Evolutionary conservation across 1,139 yeast species (phyloP), one percentile per base, ranked within the genome.

Genomic region (Candida sp.): DNA sequence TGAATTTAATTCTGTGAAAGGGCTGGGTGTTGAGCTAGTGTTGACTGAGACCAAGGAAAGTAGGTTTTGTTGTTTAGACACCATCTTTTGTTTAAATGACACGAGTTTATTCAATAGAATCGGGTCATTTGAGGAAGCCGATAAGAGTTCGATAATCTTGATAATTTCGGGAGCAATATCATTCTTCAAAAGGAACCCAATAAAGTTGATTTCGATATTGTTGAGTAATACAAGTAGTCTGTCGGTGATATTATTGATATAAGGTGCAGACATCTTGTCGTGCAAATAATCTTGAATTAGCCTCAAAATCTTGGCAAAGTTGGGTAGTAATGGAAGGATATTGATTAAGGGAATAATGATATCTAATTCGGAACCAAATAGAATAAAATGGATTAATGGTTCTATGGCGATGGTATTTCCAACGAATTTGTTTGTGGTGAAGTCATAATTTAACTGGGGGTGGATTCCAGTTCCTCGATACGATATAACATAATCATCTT

Each of bases 301-400:
- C 27, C 70, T 73, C 45, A 88, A 62, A 8, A 79, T 76, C 9
- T 66, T 63, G 21, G 75, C 76, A 46, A 86, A 75, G 51, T 80
- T 79, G 21, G 86, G 85, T 45, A 85, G 67, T 33, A 88, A 58
- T 0, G 97, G 96, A 38, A 88, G 61, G 9, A 82, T 70, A 36
- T 76, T 61, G 22, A 85, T 65, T 5, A 86, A 64, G 43, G 80
- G 78, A 22, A 58, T 57, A 4, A 77, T 69, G 33, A 71, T 59
- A 4, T 44, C 39, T 6, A 49, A 42, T 42, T 61, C 59, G 27
- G 54, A 47, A 33, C 57, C 55, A 62, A 87, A 87, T 5, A 88
- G 61, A 30, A 87, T 68, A 8, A 87, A 79, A 60, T 89, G 97
- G 47, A 90, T 77, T 36, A 89, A 70, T 35, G 90, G 77, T 58